Evolutionary conservation across 225 moss, liverwort and hornwort genomes (phyloP).

Genomic region (Bryoerythrophyllum caledonicum): DNA sequence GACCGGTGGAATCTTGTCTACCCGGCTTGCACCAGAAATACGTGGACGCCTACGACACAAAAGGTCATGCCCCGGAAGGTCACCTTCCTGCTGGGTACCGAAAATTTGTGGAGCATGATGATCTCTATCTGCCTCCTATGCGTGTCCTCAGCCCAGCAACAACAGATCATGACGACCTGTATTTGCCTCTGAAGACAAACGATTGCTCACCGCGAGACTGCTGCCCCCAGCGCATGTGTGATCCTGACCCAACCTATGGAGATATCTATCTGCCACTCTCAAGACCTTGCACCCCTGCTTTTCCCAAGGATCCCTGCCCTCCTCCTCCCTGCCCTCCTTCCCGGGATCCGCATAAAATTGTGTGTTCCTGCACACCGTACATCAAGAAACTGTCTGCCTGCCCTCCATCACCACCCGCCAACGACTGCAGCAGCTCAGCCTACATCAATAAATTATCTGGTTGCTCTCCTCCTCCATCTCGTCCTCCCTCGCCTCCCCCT

Average conservation of each 20-base stretch:
- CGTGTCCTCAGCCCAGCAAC: slow-evolving; percentile 39
- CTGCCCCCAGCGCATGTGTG: slow-evolving; percentile 23
- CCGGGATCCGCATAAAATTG: background rate
- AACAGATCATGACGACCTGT: slow-evolving; percentile 42
- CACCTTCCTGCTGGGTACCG: slow-evolving; percentile 41
- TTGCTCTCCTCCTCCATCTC: slow-evolving; percentile 37
- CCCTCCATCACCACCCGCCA: slow-evolving; percentile 18
- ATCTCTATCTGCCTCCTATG: slow-evolving; percentile 50
- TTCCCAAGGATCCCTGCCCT: slow-evolving; percentile 27
- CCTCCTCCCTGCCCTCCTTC: slow-evolving; percentile 11
- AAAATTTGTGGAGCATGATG: slow-evolving; percentile 52
- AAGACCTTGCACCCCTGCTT: slow-evolving; percentile 36
- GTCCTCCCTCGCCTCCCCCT: slow-evolving; percentile 25
- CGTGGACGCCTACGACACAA: slow-evolving; percentile 25
- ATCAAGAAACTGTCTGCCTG: slow-evolving; percentile 34
- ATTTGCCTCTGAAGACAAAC: slow-evolving; percentile 32
- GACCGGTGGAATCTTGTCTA: slow-evolving; percentile 37
- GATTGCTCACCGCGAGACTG: background rate
- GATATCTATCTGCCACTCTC: slow-evolving; percentile 50
- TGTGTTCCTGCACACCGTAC: slow-evolving; percentile 34
- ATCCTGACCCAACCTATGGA: slow-evolving; percentile 27
- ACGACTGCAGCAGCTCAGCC: slow-evolving; percentile 24
- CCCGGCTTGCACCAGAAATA: slow-evolving; percentile 48
- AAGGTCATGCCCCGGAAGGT: slow-evolving; percentile 31
- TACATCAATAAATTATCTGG: slow-evolving; percentile 32